Base-by-base conservation (phyloP, 352 stramenopile species). In the Phytophthora cryptogea region DNA sequence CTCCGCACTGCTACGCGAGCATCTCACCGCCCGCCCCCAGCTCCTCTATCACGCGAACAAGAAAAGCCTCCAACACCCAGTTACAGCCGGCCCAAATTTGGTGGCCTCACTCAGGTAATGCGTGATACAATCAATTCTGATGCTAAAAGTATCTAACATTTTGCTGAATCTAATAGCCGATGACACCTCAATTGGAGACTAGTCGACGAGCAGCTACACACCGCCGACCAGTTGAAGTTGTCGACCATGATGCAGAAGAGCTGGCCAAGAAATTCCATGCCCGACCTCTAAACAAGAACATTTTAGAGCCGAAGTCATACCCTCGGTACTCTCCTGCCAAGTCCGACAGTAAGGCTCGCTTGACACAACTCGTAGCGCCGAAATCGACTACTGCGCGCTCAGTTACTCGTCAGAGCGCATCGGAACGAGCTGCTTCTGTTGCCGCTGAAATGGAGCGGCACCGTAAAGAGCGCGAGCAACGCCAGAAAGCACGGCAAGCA, bases 181-280 rank as follows among this genome's bases (percentile, higher is more conserved):
- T 86, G 47, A 84, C 83, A 8, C 85, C 83, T 6, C 80, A 89
- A 45, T 62, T 94, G 9, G 67, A 87, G 66, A 92, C 85, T 2
- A 66, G 72, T 55, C 77, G 78, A 17, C 77, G 85, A 46, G 85
- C 74, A 28, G 70, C 70, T 13, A 60, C 70, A 3, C 76, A 88
- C 51, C 83, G 79, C 30, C 80, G 80, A 42, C 75, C 78, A 3
- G 47, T 88, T 8, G 72, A 88, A 14, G 53, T 82, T 27, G 59
- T 80, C n/a, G 80, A 94, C 55, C 71, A 89, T 47, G 85, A 94
- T 41, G 78, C 68, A 0, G 72, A 90, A 44, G 85, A 94, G 49
- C 46, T 94, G 50, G 65, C 76, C 11, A 86, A 78, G 39, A 90
- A 94, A 50, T 94, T 94, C 54, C 85, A 91, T 32, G 83, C 83